A percentile compares a stretch with the other conserved stretches of the same genome.
Evolutionary conservation across 495 filamentous ascomycete species (phyloP).

Genomic region (Penicillium simplicissimum): DNA sequence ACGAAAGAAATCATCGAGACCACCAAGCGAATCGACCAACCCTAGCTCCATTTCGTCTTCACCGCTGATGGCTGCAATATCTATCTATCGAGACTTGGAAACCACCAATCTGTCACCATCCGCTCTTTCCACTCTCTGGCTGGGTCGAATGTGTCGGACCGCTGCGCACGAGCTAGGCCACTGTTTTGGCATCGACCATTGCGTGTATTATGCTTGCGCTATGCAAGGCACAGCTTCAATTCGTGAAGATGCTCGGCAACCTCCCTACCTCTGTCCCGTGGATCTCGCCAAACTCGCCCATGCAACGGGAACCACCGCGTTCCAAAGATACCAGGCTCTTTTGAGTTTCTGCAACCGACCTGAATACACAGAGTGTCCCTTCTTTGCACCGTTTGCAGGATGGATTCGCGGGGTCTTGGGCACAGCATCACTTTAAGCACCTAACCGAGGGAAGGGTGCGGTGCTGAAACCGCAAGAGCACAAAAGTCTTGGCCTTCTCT

Average conservation of each 20-base stretch:
- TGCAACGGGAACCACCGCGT: conserved; percentile 33
- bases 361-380: not conserved
- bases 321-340: conserved; percentile 45
- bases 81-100: conserved; percentile 8
- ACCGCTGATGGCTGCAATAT: conserved; percentile 13
- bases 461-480: not conserved
- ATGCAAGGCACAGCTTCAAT: conserved; percentile 66
- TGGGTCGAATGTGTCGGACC: conserved; percentile 57
- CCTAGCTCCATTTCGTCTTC: not conserved
- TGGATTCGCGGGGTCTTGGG: conserved; percentile 19
- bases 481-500: too few species aligned
- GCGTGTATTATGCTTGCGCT: conserved; percentile 66
- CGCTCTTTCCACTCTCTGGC: conserved; percentile 45
- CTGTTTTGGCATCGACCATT: conserved; percentile 66
- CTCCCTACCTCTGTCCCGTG: conserved; percentile 66
- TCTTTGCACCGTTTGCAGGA: conserved; percentile 26
- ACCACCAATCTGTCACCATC: not conserved
- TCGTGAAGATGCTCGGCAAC: conserved; percentile 64
- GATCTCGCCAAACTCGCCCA: conserved; percentile 56
- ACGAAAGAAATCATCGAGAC: conserved; percentile 1
- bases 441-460: not conserved
- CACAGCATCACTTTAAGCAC: not conserved
- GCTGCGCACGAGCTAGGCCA: conserved; percentile 66
- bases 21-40: not conserved
- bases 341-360: conserved; percentile 42